Base-by-base conservation (phyloP, 2,329 filamentous ascomycete species). In the Alternaria sp. region DNA sequence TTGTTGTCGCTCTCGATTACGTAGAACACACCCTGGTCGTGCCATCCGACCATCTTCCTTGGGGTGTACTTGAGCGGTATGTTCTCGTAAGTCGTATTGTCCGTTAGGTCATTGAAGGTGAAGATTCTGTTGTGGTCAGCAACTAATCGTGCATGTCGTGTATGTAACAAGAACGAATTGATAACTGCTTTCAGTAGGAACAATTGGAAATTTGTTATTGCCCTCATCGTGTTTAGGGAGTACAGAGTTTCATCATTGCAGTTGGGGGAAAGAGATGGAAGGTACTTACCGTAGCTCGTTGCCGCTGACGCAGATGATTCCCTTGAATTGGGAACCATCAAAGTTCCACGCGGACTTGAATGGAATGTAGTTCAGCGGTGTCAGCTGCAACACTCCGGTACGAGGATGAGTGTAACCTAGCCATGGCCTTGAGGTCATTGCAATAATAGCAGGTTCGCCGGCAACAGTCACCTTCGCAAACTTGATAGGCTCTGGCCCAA, bases 311-410 rank as follows among this genome's bases (percentile, higher is more conserved):
- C 93, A 94, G 55, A 97, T 94, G 85, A 97, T 94, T 57, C 94
- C 94, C 80, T 97, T 89, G 72, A 94, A 97, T 78, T 97, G 92
- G 76, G 97, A 93, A 74, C 94, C 97, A 78, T 92, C 94, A 76
- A 99, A 98, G 72, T 95, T 97, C 90, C 94, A 97, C 4, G 92
- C 94, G 85, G 93, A 97, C 78, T 97, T 93, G 28, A 99, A 86
- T 41, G 91, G 89, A 54, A 90, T 89, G 73, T 97, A 97, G 77
- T 92, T 92, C 30, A 99, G 82, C 0, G 96, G 95, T 1, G 94
- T 97, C 68, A 98, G 89, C 80, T 96, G 92, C 73, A 97, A 97
- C 38, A 90, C 90, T 74, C 92, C 92, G 3, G 91, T 94, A 61
- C 94, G 90, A 2, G 92, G 89, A 72, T 98, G 93, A 0, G 93